These are phyloP conservation scores for Beauveria rudraprayagi DNA, from an alignment of 2,329 filamentous ascomycete species.

Conservation along the genomic window DNA sequence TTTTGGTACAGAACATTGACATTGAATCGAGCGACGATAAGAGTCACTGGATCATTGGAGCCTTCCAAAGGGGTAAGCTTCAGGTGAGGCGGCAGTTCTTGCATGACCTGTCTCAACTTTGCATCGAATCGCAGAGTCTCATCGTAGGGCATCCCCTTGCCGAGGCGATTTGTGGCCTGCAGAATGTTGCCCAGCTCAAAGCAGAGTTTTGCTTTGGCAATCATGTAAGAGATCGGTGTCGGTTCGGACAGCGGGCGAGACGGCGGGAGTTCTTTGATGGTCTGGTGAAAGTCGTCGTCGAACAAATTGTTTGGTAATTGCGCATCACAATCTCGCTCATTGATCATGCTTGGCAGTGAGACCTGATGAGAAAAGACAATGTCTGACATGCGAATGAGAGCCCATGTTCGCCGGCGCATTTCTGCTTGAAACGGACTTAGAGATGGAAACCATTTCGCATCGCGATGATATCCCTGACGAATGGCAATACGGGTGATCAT, in stretches of 20 bases:
- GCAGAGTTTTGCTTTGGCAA: slow-evolving; percentile 61
- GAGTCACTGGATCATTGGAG: slow-evolving; percentile 69
- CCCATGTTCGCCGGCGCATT: slow-evolving; percentile 63
- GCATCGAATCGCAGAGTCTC: slow-evolving; percentile 56
- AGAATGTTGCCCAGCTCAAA: slow-evolving; percentile 65
- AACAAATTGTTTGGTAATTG: slow-evolving; percentile 69
- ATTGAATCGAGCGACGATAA: slow-evolving; percentile 78
- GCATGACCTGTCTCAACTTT: slow-evolving; percentile 51
- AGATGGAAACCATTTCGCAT: slow-evolving; percentile 64
- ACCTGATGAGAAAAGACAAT: slow-evolving; percentile 70
- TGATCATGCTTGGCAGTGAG: slow-evolving; percentile 60
- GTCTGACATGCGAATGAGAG: slow-evolving; percentile 64
- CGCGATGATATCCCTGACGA: slow-evolving; percentile 71
- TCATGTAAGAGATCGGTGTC: slow-evolving; percentile 73
- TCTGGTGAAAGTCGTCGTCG: slow-evolving; percentile 69
- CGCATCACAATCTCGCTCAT: slow-evolving; percentile 67
- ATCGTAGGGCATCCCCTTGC: slow-evolving; percentile 51
- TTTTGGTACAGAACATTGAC: slow-evolving; percentile 83
- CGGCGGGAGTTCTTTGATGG: slow-evolving; percentile 58
- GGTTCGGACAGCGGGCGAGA: slow-evolving; percentile 60
- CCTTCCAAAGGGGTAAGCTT: slow-evolving; percentile 68
- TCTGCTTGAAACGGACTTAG: slow-evolving; percentile 70
- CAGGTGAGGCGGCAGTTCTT: slow-evolving; percentile 71
- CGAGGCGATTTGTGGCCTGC: slow-evolving; percentile 52
- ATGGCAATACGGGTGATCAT: slow-evolving; percentile 50